A percentile compares a stretch with the other conserved stretches of the same genome.
Conservation (phyloP, 2,329 filamentous ascomycete genomes). For the Emergomyces orientalis region DNA sequence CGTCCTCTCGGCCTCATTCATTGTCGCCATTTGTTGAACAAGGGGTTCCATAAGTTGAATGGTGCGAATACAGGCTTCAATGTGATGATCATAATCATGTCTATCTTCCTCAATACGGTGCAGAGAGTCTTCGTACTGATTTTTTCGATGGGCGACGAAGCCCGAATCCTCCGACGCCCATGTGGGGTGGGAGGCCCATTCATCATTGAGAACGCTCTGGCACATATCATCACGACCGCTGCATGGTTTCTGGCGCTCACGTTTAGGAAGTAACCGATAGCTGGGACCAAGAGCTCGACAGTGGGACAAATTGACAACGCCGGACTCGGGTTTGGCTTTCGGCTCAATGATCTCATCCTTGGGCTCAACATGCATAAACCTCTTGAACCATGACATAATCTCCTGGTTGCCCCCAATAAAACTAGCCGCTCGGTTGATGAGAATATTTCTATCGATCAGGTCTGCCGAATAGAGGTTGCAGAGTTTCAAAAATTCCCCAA, state of each 20-base stretch:
- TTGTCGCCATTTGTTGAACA: constrained; percentile 76
- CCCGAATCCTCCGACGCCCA: constrained; percentile 98
- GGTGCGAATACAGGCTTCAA: constrained; percentile 87
- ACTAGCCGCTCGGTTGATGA: constrained; percentile 70
- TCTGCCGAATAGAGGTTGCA: constrained; percentile 93
- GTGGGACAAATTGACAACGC: constrained; percentile 85
- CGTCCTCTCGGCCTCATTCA: constrained; percentile 62
- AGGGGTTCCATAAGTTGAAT: constrained; percentile 94
- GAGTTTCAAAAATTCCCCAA: constrained; percentile 93
- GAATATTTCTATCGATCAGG: constrained; percentile 73
- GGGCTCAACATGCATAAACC: constrained; percentile 64
- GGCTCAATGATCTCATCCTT: constrained; percentile 73
- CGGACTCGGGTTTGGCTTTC: constrained; percentile 59
- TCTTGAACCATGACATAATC: constrained; percentile 79
- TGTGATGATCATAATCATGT: constrained; percentile 97
- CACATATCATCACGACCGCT: constrained; percentile 93
- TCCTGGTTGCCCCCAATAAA: constrained; percentile 87
- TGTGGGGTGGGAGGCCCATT: constrained; percentile 97
- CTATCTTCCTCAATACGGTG: constrained; percentile 96
- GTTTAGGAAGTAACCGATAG: constrained; percentile 82
- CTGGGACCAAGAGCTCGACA: constrained; percentile 93
- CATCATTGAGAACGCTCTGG: constrained; percentile 85
- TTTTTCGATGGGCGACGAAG: constrained; percentile 96
- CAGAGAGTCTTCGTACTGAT: constrained; percentile 84
- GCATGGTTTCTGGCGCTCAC: constrained; percentile 83